Conservation (phyloP, 345 rosid species). For the Hibiscus tridactylites region DNA sequence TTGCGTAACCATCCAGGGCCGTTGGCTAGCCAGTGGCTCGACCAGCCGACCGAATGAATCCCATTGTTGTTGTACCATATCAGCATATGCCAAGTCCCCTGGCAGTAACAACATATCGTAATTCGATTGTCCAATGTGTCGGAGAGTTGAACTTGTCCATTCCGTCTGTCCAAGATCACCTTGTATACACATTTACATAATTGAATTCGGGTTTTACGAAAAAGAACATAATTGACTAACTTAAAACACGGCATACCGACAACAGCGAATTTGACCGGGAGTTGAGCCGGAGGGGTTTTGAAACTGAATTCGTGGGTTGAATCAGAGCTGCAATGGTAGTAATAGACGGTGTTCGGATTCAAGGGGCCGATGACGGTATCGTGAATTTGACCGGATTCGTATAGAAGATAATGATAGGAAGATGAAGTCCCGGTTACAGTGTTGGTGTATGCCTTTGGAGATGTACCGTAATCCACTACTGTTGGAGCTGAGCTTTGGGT, state of each 20-base stretch:
- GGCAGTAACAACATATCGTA: constrained; percentile 71
- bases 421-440: constrained; percentile 32
- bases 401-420: constrained; percentile 34
- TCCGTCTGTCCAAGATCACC: constrained; percentile 92
- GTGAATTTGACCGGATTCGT: constrained; percentile 56
- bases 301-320: constrained; percentile 35
- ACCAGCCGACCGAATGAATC: constrained; percentile 91
- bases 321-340: constrained; percentile 47
- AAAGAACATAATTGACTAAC: neutral
- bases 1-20: constrained; percentile 92
- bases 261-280: constrained; percentile 56
- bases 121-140: constrained; percentile 28
- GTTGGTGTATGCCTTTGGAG: constrained; percentile 23
- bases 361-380: constrained; percentile 59
- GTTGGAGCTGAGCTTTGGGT: constrained; percentile 25
- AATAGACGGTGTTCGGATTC: constrained; percentile 45
- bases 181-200: neutral
- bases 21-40: constrained; percentile 58
- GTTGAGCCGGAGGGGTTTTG: constrained; percentile 54
- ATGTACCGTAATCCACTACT: constrained; percentile 46
- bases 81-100: constrained; percentile 79
- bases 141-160: constrained; percentile 65
- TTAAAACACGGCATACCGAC: constrained; percentile 29
- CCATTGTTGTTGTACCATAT: constrained; percentile 58
- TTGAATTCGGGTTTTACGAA: neutral